These are phyloP conservation scores for Kregervanrija pseudodelftensis DNA, from an alignment of 805 yeast species.

Conservation along the genomic window DNA sequence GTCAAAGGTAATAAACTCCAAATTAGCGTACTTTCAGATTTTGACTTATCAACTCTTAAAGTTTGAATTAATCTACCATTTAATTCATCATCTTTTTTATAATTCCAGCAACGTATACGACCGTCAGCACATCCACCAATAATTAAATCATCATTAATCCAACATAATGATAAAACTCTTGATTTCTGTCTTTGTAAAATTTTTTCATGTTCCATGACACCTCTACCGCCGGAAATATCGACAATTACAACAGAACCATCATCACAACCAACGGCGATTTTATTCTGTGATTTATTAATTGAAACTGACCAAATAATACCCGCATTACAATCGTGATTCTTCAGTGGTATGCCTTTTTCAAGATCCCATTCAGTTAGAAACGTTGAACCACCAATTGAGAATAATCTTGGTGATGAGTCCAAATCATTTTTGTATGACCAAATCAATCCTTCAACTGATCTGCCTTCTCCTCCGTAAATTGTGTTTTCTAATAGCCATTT, in stretches of 20 bases:
- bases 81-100: conserved; percentile 24
- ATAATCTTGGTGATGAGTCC: conserved; percentile 54
- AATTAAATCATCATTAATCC: conserved; percentile 59
- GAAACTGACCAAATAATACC: conserved; percentile 91
- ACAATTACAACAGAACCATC: conserved; percentile 84
- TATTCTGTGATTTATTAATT: conserved; percentile 50
- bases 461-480: conserved; percentile 71
- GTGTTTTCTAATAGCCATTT: conserved; percentile 75
- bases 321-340: conserved; percentile 81
- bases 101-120: conserved; percentile 75
- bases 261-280: conserved; percentile 88
- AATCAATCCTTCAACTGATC: conserved; percentile 82
- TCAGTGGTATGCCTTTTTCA: conserved; percentile 59
- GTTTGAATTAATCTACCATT: conserved; percentile 71
- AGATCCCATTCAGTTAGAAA: conserved; percentile 90
- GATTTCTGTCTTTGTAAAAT: conserved; percentile 80
- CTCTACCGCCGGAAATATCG: conserved; percentile 83
- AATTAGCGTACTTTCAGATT: conserved; percentile 79
- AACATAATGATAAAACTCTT: conserved; percentile 70
- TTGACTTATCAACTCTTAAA: conserved; percentile 87
- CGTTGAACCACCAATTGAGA: conserved; percentile 92
- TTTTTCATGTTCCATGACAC: conserved; percentile 65
- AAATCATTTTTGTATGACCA: conserved; percentile 53
- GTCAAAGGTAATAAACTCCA: conserved; percentile 77
- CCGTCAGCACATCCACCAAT: conserved; percentile 98